A percentile compares a stretch with the other conserved stretches of the same genome.
These are phyloP conservation scores for Rhizopogon rudus DNA, from an alignment of 768 basidiomycete species.

Conservation along the genomic window DNA sequence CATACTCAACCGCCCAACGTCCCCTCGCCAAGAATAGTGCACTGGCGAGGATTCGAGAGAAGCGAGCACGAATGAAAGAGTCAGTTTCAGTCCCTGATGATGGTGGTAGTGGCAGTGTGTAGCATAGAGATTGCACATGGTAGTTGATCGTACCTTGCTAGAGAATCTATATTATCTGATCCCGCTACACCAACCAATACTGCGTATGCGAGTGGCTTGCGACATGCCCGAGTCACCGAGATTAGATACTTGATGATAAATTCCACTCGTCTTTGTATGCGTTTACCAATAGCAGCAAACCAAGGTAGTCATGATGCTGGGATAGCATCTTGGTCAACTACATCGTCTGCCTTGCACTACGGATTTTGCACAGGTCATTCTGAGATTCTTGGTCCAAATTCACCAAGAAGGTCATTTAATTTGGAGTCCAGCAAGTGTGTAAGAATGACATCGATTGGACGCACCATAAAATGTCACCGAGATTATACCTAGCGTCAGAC, in stretches of 20 bases:
- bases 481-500: neutral
- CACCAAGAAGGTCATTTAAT: too few species aligned
- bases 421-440: too few species aligned
- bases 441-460: too few species aligned
- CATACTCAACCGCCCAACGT: neutral
- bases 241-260: neutral
- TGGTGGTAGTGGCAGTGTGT: neutral
- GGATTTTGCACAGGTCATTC: too few species aligned
- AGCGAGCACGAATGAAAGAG: neutral
- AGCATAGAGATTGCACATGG: neutral
- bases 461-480: neutral
- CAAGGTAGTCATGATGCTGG: neutral
- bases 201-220: too few species aligned
- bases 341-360: neutral
- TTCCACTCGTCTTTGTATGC: neutral
- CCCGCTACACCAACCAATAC: neutral
- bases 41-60: constrained; percentile 1
- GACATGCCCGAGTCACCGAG: neutral
- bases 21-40: constrained; percentile 1
- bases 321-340: neutral
- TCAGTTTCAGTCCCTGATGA: neutral
- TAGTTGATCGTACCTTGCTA: neutral
- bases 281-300: neutral
- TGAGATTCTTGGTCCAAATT: too few species aligned
- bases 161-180: neutral